These are phyloP conservation scores for Mycena rebaudengoi DNA, from an alignment of 768 basidiomycete species.

Conservation along the genomic window DNA sequence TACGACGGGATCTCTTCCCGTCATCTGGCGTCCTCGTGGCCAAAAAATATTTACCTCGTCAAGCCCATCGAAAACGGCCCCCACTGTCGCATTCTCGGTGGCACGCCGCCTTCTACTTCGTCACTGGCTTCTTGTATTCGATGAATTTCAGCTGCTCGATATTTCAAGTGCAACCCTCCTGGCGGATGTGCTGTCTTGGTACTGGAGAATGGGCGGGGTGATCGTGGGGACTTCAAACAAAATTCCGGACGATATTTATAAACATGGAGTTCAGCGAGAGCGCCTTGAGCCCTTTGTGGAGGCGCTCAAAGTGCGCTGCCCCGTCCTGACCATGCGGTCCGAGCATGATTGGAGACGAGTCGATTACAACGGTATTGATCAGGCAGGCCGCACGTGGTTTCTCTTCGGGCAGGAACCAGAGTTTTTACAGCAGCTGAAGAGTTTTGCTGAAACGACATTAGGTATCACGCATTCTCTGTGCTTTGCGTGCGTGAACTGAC, in stretches of 20 bases:
- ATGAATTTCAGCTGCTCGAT: slow-evolving; percentile 69
- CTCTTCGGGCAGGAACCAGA: slow-evolving; percentile 27
- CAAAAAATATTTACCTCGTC: neutral
- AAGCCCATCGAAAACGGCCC: slow-evolving; percentile 31
- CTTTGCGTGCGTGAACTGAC: neutral
- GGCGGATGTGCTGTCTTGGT: slow-evolving; percentile 65
- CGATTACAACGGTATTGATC: slow-evolving; percentile 21
- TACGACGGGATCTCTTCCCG: slow-evolving; percentile 41
- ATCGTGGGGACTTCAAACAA: slow-evolving; percentile 60
- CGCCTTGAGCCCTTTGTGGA: slow-evolving; percentile 66
- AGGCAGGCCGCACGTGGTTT: slow-evolving; percentile 42
- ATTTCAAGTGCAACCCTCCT: slow-evolving; percentile 63
- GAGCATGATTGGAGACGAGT: slow-evolving; percentile 55
- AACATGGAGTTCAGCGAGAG: slow-evolving; percentile 64
- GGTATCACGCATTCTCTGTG: neutral
- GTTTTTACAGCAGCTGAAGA: slow-evolving; percentile 29
- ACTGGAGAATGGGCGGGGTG: slow-evolving; percentile 69
- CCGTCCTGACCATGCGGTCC: slow-evolving; percentile 54
- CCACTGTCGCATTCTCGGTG: slow-evolving; percentile 54
- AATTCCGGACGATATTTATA: slow-evolving; percentile 63
- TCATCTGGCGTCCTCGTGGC: slow-evolving; percentile 35
- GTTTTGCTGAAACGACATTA: slow-evolving; percentile 1
- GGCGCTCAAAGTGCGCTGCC: slow-evolving; percentile 61
- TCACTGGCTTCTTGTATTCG: slow-evolving; percentile 63
- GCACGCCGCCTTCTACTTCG: slow-evolving; percentile 53